Conservation (phyloP, 106 monocot genomes). For the Allium sativum region DNA sequence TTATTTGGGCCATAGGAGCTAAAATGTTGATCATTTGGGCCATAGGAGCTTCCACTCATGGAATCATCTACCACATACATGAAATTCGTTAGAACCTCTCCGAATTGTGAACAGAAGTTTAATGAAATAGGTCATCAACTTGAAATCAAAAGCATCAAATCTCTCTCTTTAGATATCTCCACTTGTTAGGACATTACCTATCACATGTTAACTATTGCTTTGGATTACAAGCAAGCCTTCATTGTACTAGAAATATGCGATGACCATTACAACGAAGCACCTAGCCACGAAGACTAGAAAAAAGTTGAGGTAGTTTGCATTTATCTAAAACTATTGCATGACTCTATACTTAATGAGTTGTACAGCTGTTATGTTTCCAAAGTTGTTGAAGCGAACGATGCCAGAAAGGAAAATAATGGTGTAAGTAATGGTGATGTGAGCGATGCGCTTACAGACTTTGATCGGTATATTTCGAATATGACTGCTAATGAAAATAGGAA, state of each 20-base stretch:
- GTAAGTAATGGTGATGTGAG: constrained; percentile 4
- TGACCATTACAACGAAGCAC: constrained; percentile 81
- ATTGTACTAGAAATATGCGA: constrained; percentile 63
- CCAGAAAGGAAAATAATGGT: constrained; percentile 8
- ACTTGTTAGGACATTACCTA: constrained; percentile 87
- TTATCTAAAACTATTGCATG: constrained; percentile 59
- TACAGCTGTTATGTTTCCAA: constrained; percentile 56
- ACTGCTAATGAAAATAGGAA: constrained; percentile 41
- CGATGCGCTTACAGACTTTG: constrained; percentile 73
- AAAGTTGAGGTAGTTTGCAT: constrained; percentile 74
- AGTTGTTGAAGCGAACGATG: constrained; percentile 39
- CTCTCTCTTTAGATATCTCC: constrained; percentile 55
- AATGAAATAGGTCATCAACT: constrained; percentile 60
- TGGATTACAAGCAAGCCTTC: constrained; percentile 77
- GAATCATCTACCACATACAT: constrained; percentile 76
- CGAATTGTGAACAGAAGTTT: constrained; percentile 61
- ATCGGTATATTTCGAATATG: constrained; percentile 69
- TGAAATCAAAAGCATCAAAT: constrained; percentile 42
- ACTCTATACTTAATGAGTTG: constrained; percentile 65
- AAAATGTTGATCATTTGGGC: too few relatives aligned
- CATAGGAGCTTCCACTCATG: constrained; percentile 86
- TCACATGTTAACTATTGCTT: constrained; percentile 65
- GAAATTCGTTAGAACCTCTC: constrained; percentile 87
- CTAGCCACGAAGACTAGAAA: constrained; percentile 79
- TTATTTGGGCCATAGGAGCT: too few relatives aligned